Percentiles rank a stretch among this genome's conserved stretches.
phyloP scores from a whole-genome alignment of 208 protist genomes.

The Endotrypanum monterogeii region DNA sequence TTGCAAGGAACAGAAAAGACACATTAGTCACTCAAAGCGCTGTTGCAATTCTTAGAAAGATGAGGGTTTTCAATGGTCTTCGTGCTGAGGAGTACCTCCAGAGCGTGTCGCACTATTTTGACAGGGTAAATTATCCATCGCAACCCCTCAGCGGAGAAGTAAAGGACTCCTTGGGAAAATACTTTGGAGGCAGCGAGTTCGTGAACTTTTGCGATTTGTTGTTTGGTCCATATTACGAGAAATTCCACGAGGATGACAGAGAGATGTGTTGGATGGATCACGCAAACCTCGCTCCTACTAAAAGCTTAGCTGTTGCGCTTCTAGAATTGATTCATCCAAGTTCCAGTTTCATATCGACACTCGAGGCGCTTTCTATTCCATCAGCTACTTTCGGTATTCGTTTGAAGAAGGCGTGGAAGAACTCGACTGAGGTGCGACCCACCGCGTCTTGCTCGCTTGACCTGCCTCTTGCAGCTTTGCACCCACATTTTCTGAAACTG shows the following conservation, averaged over 20 bases:
- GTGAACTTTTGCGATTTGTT: slow-evolving; percentile 67
- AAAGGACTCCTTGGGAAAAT: slow-evolving; percentile 63
- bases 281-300: slow-evolving; percentile 64
- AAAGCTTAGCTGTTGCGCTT: slow-evolving; percentile 49
- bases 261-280: slow-evolving; percentile 79
- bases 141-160: slow-evolving; percentile 51
- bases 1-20: not conserved
- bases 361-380: slow-evolving; percentile 72
- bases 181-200: slow-evolving; percentile 67
- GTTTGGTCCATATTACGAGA: slow-evolving; percentile 50
- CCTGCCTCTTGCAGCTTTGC: slow-evolving; percentile 64
- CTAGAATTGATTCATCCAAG: slow-evolving; percentile 71
- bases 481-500: slow-evolving; percentile 56
- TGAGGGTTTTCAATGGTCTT: slow-evolving; percentile 28
- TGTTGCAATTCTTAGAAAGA: not conserved
- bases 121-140: slow-evolving; percentile 41
- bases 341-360: slow-evolving; percentile 50
- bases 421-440: slow-evolving; percentile 12
- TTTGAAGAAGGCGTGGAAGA: slow-evolving; percentile 64
- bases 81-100: slow-evolving; percentile 28
- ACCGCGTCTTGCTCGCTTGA: slow-evolving; percentile 37
- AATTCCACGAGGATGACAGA: slow-evolving; percentile 9
- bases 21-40: not conserved
- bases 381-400: slow-evolving; percentile 43
- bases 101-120: slow-evolving; percentile 30